These are phyloP conservation scores for Moesziomyces antarcticus DNA, from an alignment of 1,284 basidiomycete species.

Conservation along the genomic window DNA sequence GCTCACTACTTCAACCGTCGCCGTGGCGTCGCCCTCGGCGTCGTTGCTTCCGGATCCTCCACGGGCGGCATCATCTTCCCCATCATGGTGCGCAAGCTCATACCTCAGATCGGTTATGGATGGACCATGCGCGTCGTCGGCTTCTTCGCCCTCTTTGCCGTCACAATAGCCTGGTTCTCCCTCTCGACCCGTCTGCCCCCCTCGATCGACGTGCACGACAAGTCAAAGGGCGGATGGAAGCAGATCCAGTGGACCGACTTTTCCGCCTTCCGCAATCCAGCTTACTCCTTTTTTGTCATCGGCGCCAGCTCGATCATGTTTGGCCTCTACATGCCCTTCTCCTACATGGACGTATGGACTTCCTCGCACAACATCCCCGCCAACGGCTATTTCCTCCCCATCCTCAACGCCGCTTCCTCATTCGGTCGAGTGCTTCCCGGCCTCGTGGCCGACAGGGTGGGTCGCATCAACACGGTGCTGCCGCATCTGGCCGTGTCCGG, in stretches of 20 bases:
- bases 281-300: conserved; percentile 40
- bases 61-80: conserved; percentile 59
- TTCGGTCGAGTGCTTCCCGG: conserved; percentile 67
- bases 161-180: conserved; percentile 33
- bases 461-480: conserved; percentile 67
- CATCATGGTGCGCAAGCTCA: conserved; percentile 46
- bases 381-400: conserved; percentile 49
- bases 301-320: conserved; percentile 43
- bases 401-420: conserved; percentile 54
- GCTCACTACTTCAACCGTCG: conserved; percentile 42
- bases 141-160: conserved; percentile 45
- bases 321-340: conserved; percentile 55
- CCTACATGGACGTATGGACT: conserved; percentile 51
- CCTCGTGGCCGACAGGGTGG: conserved; percentile 64
- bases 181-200: conserved; percentile 45
- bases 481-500: conserved; percentile 59
- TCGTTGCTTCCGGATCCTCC: conserved; percentile 51
- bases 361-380: conserved; percentile 23
- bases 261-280: conserved; percentile 40
- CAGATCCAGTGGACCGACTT: conserved; percentile 39
- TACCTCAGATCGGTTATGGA: conserved; percentile 47
- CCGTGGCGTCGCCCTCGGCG: conserved; percentile 45
- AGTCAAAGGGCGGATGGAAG: conserved; percentile 46
- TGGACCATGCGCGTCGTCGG: conserved; percentile 53
- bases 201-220: conserved; percentile 37